Percentiles rank a stretch among this genome's conserved stretches.
Evolutionary conservation across 2,329 filamentous ascomycete species (phyloP).

Genomic region (Fusarium oxysporum): DNA sequence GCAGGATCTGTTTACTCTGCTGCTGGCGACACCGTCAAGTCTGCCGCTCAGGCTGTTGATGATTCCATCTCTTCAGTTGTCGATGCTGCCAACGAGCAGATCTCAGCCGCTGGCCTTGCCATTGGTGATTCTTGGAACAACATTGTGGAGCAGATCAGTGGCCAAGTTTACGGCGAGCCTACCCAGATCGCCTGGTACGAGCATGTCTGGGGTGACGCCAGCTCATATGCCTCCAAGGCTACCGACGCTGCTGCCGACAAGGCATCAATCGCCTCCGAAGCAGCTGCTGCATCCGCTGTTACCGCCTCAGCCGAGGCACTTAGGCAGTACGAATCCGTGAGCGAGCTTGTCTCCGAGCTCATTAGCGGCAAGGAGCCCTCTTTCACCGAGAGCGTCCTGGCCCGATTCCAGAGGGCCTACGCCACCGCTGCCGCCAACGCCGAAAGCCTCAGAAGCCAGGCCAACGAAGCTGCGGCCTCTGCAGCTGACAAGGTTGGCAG

Average conservation of each 20-base stretch:
- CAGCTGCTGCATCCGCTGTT: slow-evolving; percentile 66
- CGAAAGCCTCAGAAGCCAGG: slow-evolving; percentile 55
- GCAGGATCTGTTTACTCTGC: slow-evolving; percentile 60
- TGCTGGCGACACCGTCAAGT: slow-evolving; percentile 58
- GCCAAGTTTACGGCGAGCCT: slow-evolving; percentile 77
- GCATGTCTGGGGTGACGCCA: slow-evolving; percentile 59
- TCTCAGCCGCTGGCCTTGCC: slow-evolving; percentile 52
- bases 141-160: slow-evolving; percentile 71
- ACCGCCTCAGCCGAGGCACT: slow-evolving; percentile 71
- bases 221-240: slow-evolving; percentile 70
- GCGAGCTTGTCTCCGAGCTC: slow-evolving; percentile 80
- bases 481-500: slow-evolving; percentile 52
- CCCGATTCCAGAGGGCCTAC: slow-evolving; percentile 77
- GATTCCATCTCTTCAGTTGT: slow-evolving; percentile 55
- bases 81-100: slow-evolving; percentile 59
- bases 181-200: slow-evolving; percentile 67
- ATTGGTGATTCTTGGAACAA: slow-evolving; percentile 56
- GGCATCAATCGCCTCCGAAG: slow-evolving; percentile 52
- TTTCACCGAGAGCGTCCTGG: slow-evolving; percentile 84
- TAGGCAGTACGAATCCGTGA: slow-evolving; percentile 76
- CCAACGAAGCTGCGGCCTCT: slow-evolving; percentile 49
- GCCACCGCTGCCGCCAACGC: slow-evolving; percentile 71
- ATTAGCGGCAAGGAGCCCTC: slow-evolving; percentile 81
- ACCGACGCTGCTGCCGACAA: slow-evolving; percentile 57
- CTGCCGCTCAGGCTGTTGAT: slow-evolving; percentile 53